phyloP scores from a whole-genome alignment of 345 rosid species.

The Cardamine resedifolia region DNA sequence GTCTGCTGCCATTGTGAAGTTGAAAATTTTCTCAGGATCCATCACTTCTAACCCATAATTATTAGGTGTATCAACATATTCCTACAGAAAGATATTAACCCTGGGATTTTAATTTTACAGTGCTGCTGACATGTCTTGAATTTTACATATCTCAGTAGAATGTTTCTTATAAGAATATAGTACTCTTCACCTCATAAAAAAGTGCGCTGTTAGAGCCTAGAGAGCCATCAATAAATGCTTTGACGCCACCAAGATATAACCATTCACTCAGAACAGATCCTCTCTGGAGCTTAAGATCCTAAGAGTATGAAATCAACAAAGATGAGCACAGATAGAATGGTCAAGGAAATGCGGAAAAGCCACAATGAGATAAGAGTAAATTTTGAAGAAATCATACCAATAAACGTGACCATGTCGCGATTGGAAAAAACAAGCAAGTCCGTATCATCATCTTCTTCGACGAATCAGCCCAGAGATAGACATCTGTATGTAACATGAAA shows the following conservation, averaged over 20 bases:
- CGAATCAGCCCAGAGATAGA: conserved; percentile 83
- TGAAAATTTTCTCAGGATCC: conserved; percentile 57
- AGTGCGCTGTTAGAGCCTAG: conserved; percentile 87
- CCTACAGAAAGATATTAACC: conserved; percentile 43
- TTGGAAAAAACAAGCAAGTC: conserved; percentile 84
- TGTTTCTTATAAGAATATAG: neutral
- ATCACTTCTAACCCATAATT: conserved; percentile 65
- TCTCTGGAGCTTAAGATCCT: conserved; percentile 54
- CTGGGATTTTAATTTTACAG: neutral
- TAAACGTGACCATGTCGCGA: conserved; percentile 71
- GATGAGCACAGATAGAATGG: neutral
- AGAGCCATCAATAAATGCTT: conserved; percentile 94
- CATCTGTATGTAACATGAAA: conserved; percentile 56
- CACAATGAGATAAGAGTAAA: neutral
- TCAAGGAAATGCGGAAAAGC: neutral
- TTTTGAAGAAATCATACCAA: conserved; percentile 47
- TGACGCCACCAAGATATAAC: conserved; percentile 88
- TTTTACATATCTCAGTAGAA: neutral
- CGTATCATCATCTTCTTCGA: conserved; percentile 73
- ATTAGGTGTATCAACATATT: conserved; percentile 66
- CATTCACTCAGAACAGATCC: conserved; percentile 62
- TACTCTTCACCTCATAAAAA: conserved; percentile 66
- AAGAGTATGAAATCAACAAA: conserved; percentile 1
- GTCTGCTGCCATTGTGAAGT: conserved; percentile 74
- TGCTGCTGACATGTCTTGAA: no score